Evolutionary conservation across 2,329 filamentous ascomycete genomes (phyloP).

Genomic region (Aquanectria penicillioides): DNA sequence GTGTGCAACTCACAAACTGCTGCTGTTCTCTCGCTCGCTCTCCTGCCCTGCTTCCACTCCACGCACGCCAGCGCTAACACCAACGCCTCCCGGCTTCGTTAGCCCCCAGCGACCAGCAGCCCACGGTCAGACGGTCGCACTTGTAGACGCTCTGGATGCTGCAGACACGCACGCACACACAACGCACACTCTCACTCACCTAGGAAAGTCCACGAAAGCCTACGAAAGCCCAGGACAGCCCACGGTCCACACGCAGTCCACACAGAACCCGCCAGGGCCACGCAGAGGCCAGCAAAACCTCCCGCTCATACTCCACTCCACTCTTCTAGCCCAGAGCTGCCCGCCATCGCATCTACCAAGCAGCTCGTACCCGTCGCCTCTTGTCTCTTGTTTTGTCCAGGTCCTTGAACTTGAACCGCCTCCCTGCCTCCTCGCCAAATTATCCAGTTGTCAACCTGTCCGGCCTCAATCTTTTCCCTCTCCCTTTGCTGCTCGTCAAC

Average conservation of each 20-base stretch:
- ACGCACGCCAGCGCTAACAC: conserved; percentile 10
- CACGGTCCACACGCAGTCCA: not conserved
- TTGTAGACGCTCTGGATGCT: not conserved
- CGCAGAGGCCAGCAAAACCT: conserved; percentile 21
- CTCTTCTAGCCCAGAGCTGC: conserved; percentile 30
- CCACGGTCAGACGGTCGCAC: conserved; percentile 6
- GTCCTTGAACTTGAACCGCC: conserved; percentile 22
- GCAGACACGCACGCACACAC: no score
- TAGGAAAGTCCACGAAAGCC: no score
- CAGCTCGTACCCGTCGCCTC: conserved; percentile 14
- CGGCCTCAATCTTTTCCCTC: conserved; percentile 10
- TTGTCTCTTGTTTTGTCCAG: conserved; percentile 25
- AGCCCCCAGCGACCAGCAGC: conserved; percentile 3
- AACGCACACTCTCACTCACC: no score
- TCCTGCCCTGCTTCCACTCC: no score
- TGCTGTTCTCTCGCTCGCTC: no score
- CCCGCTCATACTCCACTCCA: no score
- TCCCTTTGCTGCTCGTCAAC: not conserved
- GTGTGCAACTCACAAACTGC: no score
- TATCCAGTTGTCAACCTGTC: conserved; percentile 21
- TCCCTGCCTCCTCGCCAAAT: conserved; percentile 26
- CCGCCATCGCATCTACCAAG: conserved; percentile 25
- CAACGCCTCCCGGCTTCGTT: conserved; percentile 9
- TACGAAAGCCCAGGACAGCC: no score
- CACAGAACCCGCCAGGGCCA: conserved; percentile 8